Conservation (phyloP, 2,329 filamentous ascomycete species). For the Aspergillus terreus region DNA sequence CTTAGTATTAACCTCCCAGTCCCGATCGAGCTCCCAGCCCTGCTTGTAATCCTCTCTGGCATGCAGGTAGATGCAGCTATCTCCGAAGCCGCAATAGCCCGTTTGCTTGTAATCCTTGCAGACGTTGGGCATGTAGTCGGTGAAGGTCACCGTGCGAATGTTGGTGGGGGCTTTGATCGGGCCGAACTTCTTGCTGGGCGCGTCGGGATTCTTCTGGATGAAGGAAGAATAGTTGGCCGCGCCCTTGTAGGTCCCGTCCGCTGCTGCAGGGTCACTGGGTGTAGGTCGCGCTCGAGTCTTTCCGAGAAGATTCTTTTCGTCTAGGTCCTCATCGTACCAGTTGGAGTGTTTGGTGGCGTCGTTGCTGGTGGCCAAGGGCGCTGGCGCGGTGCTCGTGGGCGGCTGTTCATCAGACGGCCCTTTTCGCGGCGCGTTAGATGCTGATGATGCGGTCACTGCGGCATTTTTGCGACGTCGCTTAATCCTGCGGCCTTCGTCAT, state of each 20-base stretch:
- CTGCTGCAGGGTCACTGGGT: slow-evolving; percentile 14
- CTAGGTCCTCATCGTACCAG: slow-evolving; percentile 74
- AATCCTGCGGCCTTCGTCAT: slow-evolving; percentile 69
- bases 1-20: slow-evolving; percentile 84
- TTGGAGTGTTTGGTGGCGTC: slow-evolving; percentile 87
- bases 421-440: slow-evolving; percentile 31
- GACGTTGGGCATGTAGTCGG: slow-evolving; percentile 86
- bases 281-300: slow-evolving; percentile 23
- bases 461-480: slow-evolving; percentile 74
- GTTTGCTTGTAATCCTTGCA: slow-evolving; percentile 93
- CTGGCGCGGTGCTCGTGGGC: slow-evolving; percentile 58
- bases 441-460: slow-evolving; percentile 62
- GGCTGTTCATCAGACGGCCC: slow-evolving; percentile 50
- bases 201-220: slow-evolving; percentile 77
- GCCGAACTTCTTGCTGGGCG: slow-evolving; percentile 66
- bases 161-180: slow-evolving; percentile 84
- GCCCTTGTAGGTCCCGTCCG: slow-evolving; percentile 73
- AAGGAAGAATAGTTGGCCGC: slow-evolving; percentile 68
- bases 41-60: slow-evolving; percentile 67
- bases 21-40: slow-evolving; percentile 90
- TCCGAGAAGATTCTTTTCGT: slow-evolving; percentile 45
- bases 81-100: slow-evolving; percentile 67
- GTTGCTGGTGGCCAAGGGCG: slow-evolving; percentile 63
- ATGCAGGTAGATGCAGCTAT: slow-evolving; percentile 71
- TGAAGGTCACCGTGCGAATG: slow-evolving; percentile 83